Base-by-base conservation (phyloP, 495 filamentous ascomycete species). In the Neurospora terricola region DNA sequence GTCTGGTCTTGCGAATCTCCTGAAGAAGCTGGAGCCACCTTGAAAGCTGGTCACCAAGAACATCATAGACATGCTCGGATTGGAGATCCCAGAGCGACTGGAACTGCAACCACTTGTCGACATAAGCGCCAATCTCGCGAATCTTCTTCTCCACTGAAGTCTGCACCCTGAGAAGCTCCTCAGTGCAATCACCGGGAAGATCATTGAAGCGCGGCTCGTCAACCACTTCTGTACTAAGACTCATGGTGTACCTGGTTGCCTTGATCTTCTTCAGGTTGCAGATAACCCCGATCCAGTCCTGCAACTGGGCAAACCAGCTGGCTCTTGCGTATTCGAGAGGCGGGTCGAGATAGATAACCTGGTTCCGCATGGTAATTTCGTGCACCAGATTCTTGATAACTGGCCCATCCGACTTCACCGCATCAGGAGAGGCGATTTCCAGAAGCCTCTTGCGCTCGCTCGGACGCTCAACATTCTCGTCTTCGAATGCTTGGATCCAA, bases 1-100 rank as follows among this genome's bases (percentile, higher is more conserved):
- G 90, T 45, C 96, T 89, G 37, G 92, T 93, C 80, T 96, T 97
- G 70, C 96, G 88, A 75, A 99, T 97, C 78, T 98, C 96, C 78
- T 96, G 93, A 27, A 99, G 90, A 9, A 97, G 82, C 80, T 98
- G 94, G 16, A 98, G 87, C 96, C 96, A 99, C 72, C 91, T 89
- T 5, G 93, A 90, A 9, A 99, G 86, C 77, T 98, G 90, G 69
- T 98, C 94, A n/a, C 94, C 93, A 2, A 99, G 85, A 30, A 92
- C 86, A 71, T 95, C 92, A 76, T 97, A 97, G 0, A 99, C 93
- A 74, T 97, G 92, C 76, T 98, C 96, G 5, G 94, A 92, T 78
- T 96, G 94, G 72, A 99, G 84, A 83, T 99, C 96, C 96, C 96
- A 99, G 27, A 99, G 87, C 4, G 95, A 97, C 82, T 99, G 96